Percentiles rank a stretch among this genome's conserved stretches.
Evolutionary conservation across 441 rosid genomes (phyloP).

Genomic region (Hura crepitans): DNA sequence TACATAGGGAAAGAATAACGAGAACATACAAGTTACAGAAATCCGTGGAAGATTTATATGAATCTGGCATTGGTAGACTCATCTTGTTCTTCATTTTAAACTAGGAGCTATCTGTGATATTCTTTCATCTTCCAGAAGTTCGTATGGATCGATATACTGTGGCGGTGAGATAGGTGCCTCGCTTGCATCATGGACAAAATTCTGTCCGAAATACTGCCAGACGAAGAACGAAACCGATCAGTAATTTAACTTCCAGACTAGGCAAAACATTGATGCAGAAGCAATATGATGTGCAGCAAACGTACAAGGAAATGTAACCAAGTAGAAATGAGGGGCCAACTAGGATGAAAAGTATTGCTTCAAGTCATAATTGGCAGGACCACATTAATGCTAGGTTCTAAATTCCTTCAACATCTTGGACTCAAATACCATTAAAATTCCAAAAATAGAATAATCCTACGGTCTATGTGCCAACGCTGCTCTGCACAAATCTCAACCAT

Average conservation of each 20-base stretch:
- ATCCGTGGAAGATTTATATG: slow-evolving; percentile 17
- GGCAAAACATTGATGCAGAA: background rate
- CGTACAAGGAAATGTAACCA: background rate
- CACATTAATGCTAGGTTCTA: background rate
- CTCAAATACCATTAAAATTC: background rate
- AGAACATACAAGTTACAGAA: slow-evolving; percentile 22
- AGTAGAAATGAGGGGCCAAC: background rate
- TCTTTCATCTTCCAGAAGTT: slow-evolving; percentile 81
- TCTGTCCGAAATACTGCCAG: slow-evolving; percentile 66
- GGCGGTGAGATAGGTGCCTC: slow-evolving; percentile 41
- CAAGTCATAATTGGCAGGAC: slow-evolving; percentile 7
- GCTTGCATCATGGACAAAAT: slow-evolving; percentile 66
- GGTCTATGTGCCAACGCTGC: too few species aligned
- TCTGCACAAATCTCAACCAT: too few species aligned
- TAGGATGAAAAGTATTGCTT: background rate
- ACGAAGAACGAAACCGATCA: slow-evolving; percentile 15
- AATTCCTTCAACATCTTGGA: background rate
- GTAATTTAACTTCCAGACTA: background rate
- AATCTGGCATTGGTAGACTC: background rate
- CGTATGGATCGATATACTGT: slow-evolving; percentile 66
- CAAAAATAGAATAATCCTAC: too few species aligned
- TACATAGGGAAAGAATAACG: slow-evolving; percentile 28
- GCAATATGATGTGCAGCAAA: background rate
- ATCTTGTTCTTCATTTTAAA: slow-evolving; percentile 40
- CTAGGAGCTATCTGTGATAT: slow-evolving; percentile 62